Conservation (phyloP, 1,139 yeast genomes). For the Zygotorulaspora mrakii region DNA sequence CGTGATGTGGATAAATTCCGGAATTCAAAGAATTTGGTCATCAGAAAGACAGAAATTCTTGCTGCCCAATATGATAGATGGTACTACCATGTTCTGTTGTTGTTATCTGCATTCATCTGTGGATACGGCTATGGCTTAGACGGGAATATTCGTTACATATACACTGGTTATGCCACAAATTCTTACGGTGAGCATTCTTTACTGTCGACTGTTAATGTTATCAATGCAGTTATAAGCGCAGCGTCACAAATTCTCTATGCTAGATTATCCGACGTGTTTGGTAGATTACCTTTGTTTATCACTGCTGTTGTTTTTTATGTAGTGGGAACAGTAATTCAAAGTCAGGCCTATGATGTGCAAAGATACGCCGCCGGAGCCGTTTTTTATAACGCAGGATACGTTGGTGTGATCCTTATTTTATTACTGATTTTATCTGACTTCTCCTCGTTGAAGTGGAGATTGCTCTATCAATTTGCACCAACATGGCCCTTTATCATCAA, state of each 20-base stretch:
- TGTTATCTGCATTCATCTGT: conserved; percentile 45
- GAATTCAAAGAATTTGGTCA: conserved; percentile 9
- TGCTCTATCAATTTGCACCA: conserved; percentile 56
- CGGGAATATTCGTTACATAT: conserved; percentile 44
- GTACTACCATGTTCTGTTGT: conserved; percentile 20
- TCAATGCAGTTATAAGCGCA: conserved; percentile 55
- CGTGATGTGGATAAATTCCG: conserved; percentile 2
- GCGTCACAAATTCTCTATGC: conserved; percentile 62
- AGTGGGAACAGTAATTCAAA: conserved; percentile 64
- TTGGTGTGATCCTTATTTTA: conserved; percentile 54
- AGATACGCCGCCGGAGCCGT: conserved; percentile 69
- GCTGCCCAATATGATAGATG: conserved; percentile 21
- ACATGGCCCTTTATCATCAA: conserved; percentile 66
- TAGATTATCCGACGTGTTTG: conserved; percentile 61
- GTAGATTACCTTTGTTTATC: conserved; percentile 54
- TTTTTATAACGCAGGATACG: conserved; percentile 62
- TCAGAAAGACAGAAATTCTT: conserved; percentile 23
- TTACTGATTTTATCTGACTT: conserved; percentile 59
- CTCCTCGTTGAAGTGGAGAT: conserved; percentile 64
- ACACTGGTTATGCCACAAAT: conserved; percentile 51
- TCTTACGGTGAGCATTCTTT: conserved; percentile 55
- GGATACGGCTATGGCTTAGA: conserved; percentile 63
- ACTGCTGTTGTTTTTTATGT: conserved; percentile 56
- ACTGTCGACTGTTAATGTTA: conserved; percentile 55
- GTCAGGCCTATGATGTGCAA: conserved; percentile 57